Base-by-base conservation (phyloP, 208 protist species). In the Trypanosomatidae sp. region DNA sequence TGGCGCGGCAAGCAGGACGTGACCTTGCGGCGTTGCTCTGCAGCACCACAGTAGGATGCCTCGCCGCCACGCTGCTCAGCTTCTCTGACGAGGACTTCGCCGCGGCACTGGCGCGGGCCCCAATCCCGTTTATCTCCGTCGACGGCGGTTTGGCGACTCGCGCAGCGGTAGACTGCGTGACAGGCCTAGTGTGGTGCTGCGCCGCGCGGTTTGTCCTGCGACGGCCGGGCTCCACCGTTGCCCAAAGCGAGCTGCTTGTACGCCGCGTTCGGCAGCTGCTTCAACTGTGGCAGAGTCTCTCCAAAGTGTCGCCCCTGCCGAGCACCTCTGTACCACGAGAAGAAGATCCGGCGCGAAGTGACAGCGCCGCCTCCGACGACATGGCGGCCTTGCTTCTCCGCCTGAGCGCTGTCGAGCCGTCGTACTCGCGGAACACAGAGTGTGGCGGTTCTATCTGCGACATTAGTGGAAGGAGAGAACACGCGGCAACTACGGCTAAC, bases 21-120 rank as follows among this genome's bases (percentile, higher is more conserved):
- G 39, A 55, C 58, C 49, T 79, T 0, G 13, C 43, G n/a, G 60
- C 62, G 4, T 66, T 88, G 50, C n/a, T 83, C 3, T 33, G 60
- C 49, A 69, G n/a, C 49, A 84, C 73, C 43, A 85, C 72, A 9
- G 28, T 88, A 17, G 80, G 80, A 15, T 73, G 70, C 62, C 46
- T 89, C 33, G 47, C 58, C 5, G 73, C 79, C 53, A 81, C 84
- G 10, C 60, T 94, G 30, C 79, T 82, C 56, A 81, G 65, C 28
- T 88, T 86, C 50, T 59, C 74, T 43, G 83, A 89, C 59, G 71
- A 53, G 0, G 69, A 76, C 47, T 89, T 94, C 71, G 53, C 90
- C 25, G 56, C 59, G 9, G 85, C 74, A 9, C n/a, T 94, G 36
- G 78, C 85, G 25, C 71, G 80, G 8, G 76, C 69, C 8, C 69